A percentile compares a stretch with the other conserved stretches of the same genome.
These are phyloP conservation scores for Colletotrichum liaoningense DNA, from an alignment of 2,329 filamentous ascomycete genomes.

Conservation along the genomic window DNA sequence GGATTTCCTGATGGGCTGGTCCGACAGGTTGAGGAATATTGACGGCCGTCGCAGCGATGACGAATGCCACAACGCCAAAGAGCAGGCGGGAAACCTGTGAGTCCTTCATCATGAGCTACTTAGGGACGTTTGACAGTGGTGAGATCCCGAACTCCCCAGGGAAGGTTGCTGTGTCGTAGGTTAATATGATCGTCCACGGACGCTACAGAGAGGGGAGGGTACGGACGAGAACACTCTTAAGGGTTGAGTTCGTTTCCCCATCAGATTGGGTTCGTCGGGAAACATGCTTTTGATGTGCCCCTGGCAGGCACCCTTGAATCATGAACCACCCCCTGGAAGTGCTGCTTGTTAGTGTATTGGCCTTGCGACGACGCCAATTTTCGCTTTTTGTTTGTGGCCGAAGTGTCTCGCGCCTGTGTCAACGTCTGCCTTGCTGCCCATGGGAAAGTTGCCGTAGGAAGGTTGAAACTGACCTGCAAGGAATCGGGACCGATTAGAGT, in stretches of 20 bases:
- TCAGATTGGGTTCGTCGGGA: neutral
- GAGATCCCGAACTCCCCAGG: too few relatives aligned
- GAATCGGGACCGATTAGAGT: neutral
- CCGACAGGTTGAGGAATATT: conserved; percentile 21
- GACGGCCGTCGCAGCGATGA: neutral
- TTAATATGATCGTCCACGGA: neutral
- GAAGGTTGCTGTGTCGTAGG: neutral
- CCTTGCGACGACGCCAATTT: neutral
- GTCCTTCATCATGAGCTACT: neutral
- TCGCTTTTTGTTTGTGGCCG: neutral
- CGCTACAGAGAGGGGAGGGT: neutral
- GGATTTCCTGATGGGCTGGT: neutral
- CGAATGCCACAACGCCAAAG: neutral
- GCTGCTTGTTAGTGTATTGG: too few relatives aligned
- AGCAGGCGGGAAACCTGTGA: neutral
- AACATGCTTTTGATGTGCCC: neutral
- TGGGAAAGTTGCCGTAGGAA: neutral
- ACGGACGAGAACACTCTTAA: neutral
- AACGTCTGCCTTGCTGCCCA: neutral
- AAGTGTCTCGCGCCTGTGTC: neutral
- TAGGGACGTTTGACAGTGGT: neutral
- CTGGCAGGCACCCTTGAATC: neutral
- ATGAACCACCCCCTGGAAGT: neutral
- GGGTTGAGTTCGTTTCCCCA: neutral
- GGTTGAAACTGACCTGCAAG: neutral